Percentiles rank a stretch among this genome's conserved stretches.
These are phyloP conservation scores for Chlorella sp. DNA, from an alignment of 139 green algal genomes.

Conservation along the genomic window DNA sequence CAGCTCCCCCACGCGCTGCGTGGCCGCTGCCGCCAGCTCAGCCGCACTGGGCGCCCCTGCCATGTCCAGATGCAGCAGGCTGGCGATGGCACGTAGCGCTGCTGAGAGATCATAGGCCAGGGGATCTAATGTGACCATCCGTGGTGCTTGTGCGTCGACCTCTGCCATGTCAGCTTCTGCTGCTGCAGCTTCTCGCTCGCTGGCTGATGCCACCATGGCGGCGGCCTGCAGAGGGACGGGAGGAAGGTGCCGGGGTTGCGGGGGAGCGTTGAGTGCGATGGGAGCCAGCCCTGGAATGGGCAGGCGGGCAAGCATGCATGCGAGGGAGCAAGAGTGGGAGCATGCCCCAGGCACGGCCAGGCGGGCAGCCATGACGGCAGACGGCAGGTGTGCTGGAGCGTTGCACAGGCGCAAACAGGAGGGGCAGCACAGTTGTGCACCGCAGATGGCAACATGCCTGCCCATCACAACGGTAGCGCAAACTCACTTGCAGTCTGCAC, in stretches of 20 bases:
- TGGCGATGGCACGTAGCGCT: slow-evolving; percentile 21
- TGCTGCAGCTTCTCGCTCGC: background rate
- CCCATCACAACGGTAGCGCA: too few relatives aligned
- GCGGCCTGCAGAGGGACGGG: background rate
- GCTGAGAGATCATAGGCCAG: slow-evolving; percentile 31
- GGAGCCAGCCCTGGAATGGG: background rate
- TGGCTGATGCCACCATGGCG: background rate
- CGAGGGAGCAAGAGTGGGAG: too few relatives aligned
- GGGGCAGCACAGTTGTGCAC: too few relatives aligned
- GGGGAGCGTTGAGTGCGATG: background rate
- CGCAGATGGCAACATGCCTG: too few relatives aligned
- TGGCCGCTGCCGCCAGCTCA: slow-evolving; percentile 3
- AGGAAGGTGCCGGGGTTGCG: background rate
- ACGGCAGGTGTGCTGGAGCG: too few relatives aligned
- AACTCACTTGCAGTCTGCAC: too few relatives aligned
- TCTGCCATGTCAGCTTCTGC: background rate
- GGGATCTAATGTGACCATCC: slow-evolving; percentile 7
- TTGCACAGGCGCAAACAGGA: background rate
- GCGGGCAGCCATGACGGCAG: too few relatives aligned
- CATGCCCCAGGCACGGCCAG: too few relatives aligned
- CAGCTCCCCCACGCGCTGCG: background rate
- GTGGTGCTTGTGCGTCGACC: background rate
- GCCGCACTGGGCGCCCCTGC: background rate
- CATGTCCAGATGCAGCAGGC: slow-evolving; percentile 18
- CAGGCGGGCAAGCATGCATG: too few relatives aligned